Evolutionary conservation across 2,329 filamentous ascomycete genomes (phyloP).

Genomic region (Lecanicillium sp.): DNA sequence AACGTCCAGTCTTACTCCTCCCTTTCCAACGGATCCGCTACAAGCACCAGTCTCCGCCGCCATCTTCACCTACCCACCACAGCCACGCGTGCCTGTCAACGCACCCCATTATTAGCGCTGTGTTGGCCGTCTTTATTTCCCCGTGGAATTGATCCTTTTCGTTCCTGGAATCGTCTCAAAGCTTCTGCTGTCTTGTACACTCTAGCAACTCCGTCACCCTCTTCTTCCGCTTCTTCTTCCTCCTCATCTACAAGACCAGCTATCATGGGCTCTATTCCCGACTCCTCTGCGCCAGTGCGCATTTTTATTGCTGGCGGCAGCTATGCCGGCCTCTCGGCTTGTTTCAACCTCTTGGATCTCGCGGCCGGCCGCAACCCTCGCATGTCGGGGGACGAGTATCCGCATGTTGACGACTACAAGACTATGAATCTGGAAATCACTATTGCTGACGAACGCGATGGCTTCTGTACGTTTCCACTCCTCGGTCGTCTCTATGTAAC

Average conservation of each 20-base stretch:
- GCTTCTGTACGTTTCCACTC: slow-evolving; percentile 60
- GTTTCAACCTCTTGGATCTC: slow-evolving; percentile 60
- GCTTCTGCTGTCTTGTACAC: too few species aligned
- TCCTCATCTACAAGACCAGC: not conserved
- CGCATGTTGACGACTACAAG: slow-evolving; percentile 31
- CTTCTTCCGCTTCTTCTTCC: not conserved
- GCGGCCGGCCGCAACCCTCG: slow-evolving; percentile 48
- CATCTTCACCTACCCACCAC: too few species aligned
- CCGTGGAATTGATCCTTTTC: not conserved
- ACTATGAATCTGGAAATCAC: slow-evolving; percentile 58
- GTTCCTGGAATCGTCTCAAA: too few species aligned
- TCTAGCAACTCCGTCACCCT: too few species aligned
- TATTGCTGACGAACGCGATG: slow-evolving; percentile 71
- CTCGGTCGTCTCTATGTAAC: not conserved
- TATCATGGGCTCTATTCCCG: slow-evolving; percentile 22
- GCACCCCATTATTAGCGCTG: too few species aligned
- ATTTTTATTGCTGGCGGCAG: slow-evolving; percentile 64
- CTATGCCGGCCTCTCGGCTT: slow-evolving; percentile 61
- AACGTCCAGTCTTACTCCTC: too few species aligned
- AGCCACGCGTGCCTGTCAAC: too few species aligned
- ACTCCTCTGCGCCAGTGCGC: slow-evolving; percentile 31
- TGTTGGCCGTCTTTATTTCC: not conserved
- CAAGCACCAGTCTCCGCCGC: too few species aligned
- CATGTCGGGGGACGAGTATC: slow-evolving; percentile 25
- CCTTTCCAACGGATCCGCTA: too few species aligned